Evolutionary conservation across 805 yeast species (phyloP).

Genomic region (Wickerhamomyces pijperi): DNA sequence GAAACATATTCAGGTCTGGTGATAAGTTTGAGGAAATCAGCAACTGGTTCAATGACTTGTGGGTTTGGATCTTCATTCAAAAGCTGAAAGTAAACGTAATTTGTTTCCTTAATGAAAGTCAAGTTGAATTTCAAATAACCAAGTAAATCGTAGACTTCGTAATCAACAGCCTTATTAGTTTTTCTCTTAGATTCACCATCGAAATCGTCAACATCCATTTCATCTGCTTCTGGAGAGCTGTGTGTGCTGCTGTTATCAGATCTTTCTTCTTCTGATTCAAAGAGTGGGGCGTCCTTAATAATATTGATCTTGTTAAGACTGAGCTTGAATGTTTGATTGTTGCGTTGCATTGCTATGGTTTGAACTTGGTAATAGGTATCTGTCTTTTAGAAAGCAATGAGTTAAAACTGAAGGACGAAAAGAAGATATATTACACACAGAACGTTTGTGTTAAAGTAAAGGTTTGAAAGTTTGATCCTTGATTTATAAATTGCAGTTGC

Average conservation of each 20-base stretch:
- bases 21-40: conserved; percentile 12
- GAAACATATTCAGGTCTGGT: conserved; percentile 17
- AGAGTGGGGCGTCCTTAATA: neutral
- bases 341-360: neutral
- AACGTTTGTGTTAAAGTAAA: neutral
- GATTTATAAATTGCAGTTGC: too few species aligned
- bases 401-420: too few species aligned
- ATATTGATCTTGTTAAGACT: neutral
- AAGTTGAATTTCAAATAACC: neutral
- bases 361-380: neutral
- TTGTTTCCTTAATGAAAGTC: neutral
- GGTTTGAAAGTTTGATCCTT: neutral
- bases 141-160: neutral
- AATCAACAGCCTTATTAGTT: neutral
- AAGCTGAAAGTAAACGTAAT: neutral
- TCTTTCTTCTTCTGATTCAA: neutral
- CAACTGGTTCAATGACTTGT: neutral
- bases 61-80: neutral
- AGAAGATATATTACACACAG: too few species aligned
- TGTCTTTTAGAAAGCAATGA: too few species aligned
- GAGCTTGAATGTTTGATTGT: neutral
- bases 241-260: neutral
- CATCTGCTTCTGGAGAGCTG: neutral
- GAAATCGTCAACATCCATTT: neutral
- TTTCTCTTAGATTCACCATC: too few species aligned